These are phyloP conservation scores for Fusarium guadeloupense DNA, from an alignment of 2,329 filamentous ascomycete species.

Conservation along the genomic window DNA sequence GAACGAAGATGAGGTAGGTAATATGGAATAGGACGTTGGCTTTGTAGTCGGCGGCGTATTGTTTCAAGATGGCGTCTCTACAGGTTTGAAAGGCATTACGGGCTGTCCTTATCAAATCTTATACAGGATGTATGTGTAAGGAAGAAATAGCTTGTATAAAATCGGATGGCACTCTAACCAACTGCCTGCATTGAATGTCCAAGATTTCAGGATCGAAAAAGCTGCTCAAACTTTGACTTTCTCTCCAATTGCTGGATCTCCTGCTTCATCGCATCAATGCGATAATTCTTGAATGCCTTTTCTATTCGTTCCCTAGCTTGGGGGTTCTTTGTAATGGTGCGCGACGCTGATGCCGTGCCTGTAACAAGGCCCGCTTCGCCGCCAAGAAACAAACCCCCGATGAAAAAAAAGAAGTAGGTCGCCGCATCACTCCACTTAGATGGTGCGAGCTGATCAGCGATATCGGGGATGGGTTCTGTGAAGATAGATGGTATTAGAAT, in stretches of 20 bases:
- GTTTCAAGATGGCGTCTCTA: too few relatives aligned
- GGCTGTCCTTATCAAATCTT: too few relatives aligned
- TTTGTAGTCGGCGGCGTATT: too few relatives aligned
- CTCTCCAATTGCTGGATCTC: neutral
- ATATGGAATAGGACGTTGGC: too few relatives aligned
- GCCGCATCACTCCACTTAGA: constrained; percentile 3
- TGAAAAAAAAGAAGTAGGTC: neutral
- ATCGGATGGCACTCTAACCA: too few relatives aligned
- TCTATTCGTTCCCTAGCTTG: neutral
- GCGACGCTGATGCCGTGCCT: neutral
- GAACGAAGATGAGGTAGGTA: too few relatives aligned
- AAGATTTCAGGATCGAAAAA: neutral
- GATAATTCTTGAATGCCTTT: neutral
- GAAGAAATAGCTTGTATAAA: too few relatives aligned
- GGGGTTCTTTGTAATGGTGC: neutral
- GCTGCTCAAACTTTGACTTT: neutral
- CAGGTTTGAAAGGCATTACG: too few relatives aligned
- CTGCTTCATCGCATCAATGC: constrained; percentile 4
- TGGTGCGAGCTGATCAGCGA: neutral
- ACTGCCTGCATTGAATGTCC: too few relatives aligned
- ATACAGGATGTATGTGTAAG: too few relatives aligned
- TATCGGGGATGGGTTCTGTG: neutral
- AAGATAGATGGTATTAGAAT: neutral
- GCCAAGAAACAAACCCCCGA: neutral
- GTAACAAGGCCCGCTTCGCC: neutral